Percentiles rank a stretch among this genome's conserved stretches.
phyloP scores from a whole-genome alignment of 441 rosid genomes.

The Lepidium campestre region DNA sequence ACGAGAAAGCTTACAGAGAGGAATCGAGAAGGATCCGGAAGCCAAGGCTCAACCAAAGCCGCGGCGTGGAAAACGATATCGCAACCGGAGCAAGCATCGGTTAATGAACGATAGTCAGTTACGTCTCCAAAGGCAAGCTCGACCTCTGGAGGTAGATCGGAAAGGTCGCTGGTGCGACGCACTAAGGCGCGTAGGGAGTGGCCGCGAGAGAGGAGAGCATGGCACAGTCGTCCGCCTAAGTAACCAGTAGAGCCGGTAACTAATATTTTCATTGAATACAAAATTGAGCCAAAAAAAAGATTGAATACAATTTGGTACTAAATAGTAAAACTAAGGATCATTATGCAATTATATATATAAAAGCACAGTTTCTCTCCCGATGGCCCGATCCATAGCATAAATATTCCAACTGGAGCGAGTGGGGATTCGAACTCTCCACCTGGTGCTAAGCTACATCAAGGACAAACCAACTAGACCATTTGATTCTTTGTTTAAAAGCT shows the following conservation, averaged over 20 bases:
- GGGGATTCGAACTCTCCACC: no score
- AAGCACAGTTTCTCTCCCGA: no score
- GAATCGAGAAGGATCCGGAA: slow-evolving; percentile 76
- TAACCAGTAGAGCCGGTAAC: slow-evolving; percentile 90
- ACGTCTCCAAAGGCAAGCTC: slow-evolving; percentile 80
- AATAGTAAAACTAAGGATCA: no score
- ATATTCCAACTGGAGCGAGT: no score
- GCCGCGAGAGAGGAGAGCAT: slow-evolving; percentile 53
- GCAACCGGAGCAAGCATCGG: slow-evolving; percentile 62
- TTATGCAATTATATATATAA: no score
- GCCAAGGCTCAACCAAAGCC: slow-evolving; percentile 89
- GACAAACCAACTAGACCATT: no score
- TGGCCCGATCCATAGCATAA: no score
- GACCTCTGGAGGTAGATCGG: slow-evolving; percentile 42
- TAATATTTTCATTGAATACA: slow-evolving; percentile 67
- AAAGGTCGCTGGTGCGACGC: slow-evolving; percentile 76
- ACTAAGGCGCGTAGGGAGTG: slow-evolving; percentile 72
- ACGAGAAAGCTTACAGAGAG: slow-evolving; percentile 35
- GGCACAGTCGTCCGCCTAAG: slow-evolving; percentile 76
- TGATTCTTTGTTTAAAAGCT: no score
- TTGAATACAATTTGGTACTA: no score
- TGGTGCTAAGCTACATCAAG: no score
- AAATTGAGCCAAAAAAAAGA: no score
- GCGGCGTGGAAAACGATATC: slow-evolving; percentile 76
- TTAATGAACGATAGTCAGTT: slow-evolving; percentile 55